phyloP scores from a whole-genome alignment of 2,329 filamentous ascomycete genomes.

The Calonectria pseudoreteaudii region DNA sequence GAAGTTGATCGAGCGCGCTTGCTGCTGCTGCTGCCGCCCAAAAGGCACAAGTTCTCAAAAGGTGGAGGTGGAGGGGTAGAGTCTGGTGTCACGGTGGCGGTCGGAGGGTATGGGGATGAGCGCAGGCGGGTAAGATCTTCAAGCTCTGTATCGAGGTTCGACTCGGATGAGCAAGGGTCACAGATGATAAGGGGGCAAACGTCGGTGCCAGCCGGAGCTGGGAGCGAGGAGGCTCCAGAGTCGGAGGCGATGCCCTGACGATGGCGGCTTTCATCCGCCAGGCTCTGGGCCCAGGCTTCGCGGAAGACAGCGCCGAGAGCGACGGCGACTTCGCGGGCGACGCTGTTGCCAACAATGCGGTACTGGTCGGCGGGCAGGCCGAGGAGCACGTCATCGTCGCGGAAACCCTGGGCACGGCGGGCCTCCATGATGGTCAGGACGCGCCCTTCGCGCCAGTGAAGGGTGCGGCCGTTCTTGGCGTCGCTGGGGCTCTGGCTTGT shows the following conservation, averaged over 20 bases:
- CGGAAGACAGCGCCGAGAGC: slow-evolving; percentile 73
- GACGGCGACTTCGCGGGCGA: slow-evolving; percentile 75
- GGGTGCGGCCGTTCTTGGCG: slow-evolving; percentile 61
- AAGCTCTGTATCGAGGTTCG: slow-evolving; percentile 6
- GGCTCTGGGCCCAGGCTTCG: slow-evolving; percentile 59
- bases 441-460: slow-evolving; percentile 77
- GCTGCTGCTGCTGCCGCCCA: background rate
- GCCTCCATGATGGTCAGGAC: slow-evolving; percentile 74
- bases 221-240: background rate
- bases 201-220: slow-evolving; percentile 24
- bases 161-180: slow-evolving; percentile 12
- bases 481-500: slow-evolving; percentile 66
- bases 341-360: slow-evolving; percentile 81
- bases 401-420: slow-evolving; percentile 76
- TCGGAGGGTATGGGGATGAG: slow-evolving; percentile 16
- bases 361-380: slow-evolving; percentile 68
- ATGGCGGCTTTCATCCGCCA: slow-evolving; percentile 30
- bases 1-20: slow-evolving; percentile 19
- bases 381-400: slow-evolving; percentile 77
- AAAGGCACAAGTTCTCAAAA: background rate
- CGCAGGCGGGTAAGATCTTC: background rate
- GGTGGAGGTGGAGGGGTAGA: background rate
- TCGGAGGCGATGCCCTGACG: background rate
- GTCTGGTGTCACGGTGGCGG: background rate
- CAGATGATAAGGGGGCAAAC: slow-evolving; percentile 18